These are phyloP conservation scores for Geotrichum reessii DNA, from an alignment of 1,139 yeast genomes.

Conservation along the genomic window DNA sequence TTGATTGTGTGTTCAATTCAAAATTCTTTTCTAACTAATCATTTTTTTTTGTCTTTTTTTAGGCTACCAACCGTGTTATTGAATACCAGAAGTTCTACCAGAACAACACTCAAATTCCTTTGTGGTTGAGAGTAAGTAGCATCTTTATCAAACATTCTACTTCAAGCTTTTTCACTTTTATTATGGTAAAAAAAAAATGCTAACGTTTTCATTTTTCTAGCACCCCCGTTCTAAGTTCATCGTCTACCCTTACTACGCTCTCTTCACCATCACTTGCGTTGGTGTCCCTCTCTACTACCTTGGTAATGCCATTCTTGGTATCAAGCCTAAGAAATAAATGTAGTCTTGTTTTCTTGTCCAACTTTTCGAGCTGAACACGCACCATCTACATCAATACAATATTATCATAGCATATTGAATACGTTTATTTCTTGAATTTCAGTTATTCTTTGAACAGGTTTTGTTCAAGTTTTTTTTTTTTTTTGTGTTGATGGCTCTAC, in stretches of 20 bases:
- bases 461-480: background rate
- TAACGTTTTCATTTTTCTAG: constrained; percentile 5
- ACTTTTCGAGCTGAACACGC: background rate
- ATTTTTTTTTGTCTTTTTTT: background rate
- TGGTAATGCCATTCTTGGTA: constrained; percentile 55
- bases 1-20: background rate
- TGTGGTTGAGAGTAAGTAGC: constrained; percentile 37
- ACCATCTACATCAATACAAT: background rate
- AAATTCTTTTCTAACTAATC: background rate
- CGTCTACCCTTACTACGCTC: constrained; percentile 85
- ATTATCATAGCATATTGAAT: background rate
- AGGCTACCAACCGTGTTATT: constrained; percentile 31
- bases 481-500: background rate
- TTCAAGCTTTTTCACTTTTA: too few species aligned
- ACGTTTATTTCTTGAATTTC: background rate
- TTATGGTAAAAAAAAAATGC: too few species aligned
- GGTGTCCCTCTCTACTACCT: constrained; percentile 67
- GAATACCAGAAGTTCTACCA: constrained; percentile 39
- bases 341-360: background rate
- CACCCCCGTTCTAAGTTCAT: constrained; percentile 64
- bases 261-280: constrained; percentile 64
- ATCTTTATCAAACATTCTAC: background rate
- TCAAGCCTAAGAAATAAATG: constrained; percentile 11
- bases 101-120: constrained; percentile 34
- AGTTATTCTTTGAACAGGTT: background rate